phyloP scores from a whole-genome alignment of 768 basidiomycete genomes.

The Boletus vinaceobasis region DNA sequence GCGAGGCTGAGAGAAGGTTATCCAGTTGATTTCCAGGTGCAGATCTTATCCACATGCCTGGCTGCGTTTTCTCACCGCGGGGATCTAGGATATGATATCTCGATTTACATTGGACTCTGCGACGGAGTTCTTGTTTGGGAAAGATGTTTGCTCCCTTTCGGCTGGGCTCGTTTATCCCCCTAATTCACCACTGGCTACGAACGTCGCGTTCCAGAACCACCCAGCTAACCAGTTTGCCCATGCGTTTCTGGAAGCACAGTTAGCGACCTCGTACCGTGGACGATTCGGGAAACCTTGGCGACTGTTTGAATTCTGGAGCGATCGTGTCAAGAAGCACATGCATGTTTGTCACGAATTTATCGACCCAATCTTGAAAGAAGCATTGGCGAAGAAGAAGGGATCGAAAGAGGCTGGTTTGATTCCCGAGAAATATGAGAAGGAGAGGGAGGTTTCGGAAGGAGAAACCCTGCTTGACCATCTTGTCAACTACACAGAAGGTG shows the following conservation, averaged over 20 bases:
- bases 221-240: constrained; percentile 42
- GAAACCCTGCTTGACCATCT: constrained; percentile 32
- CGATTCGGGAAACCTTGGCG: constrained; percentile 48
- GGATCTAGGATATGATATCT: constrained; percentile 44
- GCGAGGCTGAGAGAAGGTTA: constrained; percentile 42
- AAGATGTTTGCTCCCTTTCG: constrained; percentile 44
- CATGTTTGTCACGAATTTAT: constrained; percentile 48
- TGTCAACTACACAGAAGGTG: constrained; percentile 29
- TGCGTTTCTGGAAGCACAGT: constrained; percentile 52
- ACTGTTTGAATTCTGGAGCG: constrained; percentile 49
- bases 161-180: constrained; percentile 48
- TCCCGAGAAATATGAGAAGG: constrained; percentile 3
- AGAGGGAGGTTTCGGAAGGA: constrained; percentile 17
- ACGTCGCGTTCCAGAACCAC: constrained; percentile 22
- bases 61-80: background rate
- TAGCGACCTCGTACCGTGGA: constrained; percentile 35
- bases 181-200: constrained; percentile 11
- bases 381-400: constrained; percentile 40
- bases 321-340: constrained; percentile 45
- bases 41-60: background rate
- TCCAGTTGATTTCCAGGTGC: constrained; percentile 57
- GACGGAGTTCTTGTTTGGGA: constrained; percentile 54
- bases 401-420: constrained; percentile 21
- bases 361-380: constrained; percentile 49
- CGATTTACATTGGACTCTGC: constrained; percentile 61